Evolutionary conservation across 768 basidiomycete species (phyloP).

Genomic region (Pisolithus marmoratus): DNA sequence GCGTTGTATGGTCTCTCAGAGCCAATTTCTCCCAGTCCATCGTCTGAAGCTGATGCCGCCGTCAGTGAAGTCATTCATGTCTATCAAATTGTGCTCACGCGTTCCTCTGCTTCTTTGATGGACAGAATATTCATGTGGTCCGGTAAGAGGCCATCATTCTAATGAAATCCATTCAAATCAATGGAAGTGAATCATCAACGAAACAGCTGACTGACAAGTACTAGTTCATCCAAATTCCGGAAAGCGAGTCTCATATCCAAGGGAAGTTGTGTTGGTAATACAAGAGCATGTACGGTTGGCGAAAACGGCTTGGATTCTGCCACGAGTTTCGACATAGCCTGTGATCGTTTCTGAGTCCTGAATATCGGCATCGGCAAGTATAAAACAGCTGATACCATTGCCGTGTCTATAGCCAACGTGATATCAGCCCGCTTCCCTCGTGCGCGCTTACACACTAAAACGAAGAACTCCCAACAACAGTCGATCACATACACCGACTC

Average conservation of each 20-base stretch:
- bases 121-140: constrained; percentile 78
- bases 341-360: background rate
- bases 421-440: constrained; percentile 57
- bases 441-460: constrained; percentile 65
- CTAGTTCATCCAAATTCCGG: constrained; percentile 62
- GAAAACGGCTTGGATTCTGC: constrained; percentile 56
- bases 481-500: constrained; percentile 61
- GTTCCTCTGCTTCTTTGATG: constrained; percentile 46
- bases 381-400: constrained; percentile 38
- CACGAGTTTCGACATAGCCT: constrained; percentile 52
- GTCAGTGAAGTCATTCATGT: background rate
- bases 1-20: constrained; percentile 46
- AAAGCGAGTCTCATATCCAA: constrained; percentile 62
- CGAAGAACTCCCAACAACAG: constrained; percentile 76
- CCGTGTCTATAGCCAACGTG: constrained; percentile 51
- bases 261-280: constrained; percentile 72
- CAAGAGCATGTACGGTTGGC: constrained; percentile 67
- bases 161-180: background rate
- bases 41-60: constrained; percentile 40
- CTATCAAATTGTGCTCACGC: constrained; percentile 35
- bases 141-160: constrained; percentile 52
- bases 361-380: background rate
- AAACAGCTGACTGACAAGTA: constrained; percentile 40
- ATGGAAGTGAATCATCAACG: background rate
- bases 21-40: constrained; percentile 44